Base-by-base conservation (phyloP, 2,329 filamentous ascomycete species). In the Penicillium sp. region DNA sequence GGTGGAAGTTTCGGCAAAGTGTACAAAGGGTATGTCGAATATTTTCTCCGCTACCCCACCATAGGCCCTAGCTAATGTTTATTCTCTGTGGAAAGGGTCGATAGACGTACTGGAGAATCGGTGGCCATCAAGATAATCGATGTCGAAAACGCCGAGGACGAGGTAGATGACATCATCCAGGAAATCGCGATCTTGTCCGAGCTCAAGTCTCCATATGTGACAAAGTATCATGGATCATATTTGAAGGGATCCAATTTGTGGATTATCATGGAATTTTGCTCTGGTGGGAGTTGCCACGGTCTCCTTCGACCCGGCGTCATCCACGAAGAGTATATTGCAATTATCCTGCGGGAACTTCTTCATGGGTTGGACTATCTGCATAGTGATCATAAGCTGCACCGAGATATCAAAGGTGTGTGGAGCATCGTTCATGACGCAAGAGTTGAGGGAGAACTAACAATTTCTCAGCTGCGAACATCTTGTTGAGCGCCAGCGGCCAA, bases 261-360 rank as follows among this genome's bases (percentile, higher is more conserved):
- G 94, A 99, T 99, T 66, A 92, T 97, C 73, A 99, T 99, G 94
- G 94, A 99, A 75, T 99, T 94, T 69, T 99, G 94, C 75, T 92
- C 93, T 1, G 94, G 94, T 19, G 94, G 94, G 4, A 97, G 93
- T 76, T 97, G 94, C 70, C 92, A 91, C 44, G 94, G 97, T 71
- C 79, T 99, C 58, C 90, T 99, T 88, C 96, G 96, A 77, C 92
- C 94, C 0, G 94, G 94, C 21, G 77, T 88, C 36, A 93, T 99
- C 57, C 86, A 88, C 18, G 94, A 99, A 76, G 92, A 96, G 64
- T 97, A 97, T 73, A 97, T 99, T 67, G 91, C 91, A 66, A 97
- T 99, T 66, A 96, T 99, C 58, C 81, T 97, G 51, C 84, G 91
- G 56, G 94, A 99, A 77, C 77, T 99, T 65, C 81, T 99, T 51